Evolutionary conservation across 2,329 filamentous ascomycete species (phyloP).

Genomic region (Colletotrichum australisinense): DNA sequence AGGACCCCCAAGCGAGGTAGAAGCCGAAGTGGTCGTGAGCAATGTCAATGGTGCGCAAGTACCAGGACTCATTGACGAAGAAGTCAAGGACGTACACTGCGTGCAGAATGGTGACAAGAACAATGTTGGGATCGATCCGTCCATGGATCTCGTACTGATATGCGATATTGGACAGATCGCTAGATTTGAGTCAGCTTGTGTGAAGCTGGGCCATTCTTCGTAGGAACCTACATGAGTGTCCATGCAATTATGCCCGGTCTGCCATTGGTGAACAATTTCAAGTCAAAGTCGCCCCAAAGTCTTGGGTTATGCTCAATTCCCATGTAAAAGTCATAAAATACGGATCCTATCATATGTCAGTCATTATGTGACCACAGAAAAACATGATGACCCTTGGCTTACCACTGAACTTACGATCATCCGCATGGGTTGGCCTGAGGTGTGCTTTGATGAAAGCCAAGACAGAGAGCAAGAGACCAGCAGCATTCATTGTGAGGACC

Average conservation of each 20-base stretch:
- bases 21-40: constrained; percentile 58
- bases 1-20: constrained; percentile 57
- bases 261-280: constrained; percentile 60
- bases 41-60: constrained; percentile 58
- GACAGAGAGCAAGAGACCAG: constrained; percentile 37
- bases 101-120: constrained; percentile 57
- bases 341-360: constrained; percentile 42
- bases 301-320: constrained; percentile 59
- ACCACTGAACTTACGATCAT: constrained; percentile 11
- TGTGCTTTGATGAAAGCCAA: constrained; percentile 5
- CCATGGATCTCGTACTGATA: background rate
- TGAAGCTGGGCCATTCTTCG: too few species aligned
- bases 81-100: constrained; percentile 59
- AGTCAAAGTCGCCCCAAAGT: constrained; percentile 54
- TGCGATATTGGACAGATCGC: background rate
- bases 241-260: constrained; percentile 59
- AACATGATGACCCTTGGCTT: background rate
- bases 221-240: constrained; percentile 54
- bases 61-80: constrained; percentile 62
- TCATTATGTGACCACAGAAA: background rate
- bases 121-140: constrained; percentile 37
- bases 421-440: background rate
- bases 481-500: constrained; percentile 51
- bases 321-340: constrained; percentile 57
- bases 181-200: background rate